Conservation (phyloP, 768 basidiomycete species). For the Tephrocybe sp. region DNA sequence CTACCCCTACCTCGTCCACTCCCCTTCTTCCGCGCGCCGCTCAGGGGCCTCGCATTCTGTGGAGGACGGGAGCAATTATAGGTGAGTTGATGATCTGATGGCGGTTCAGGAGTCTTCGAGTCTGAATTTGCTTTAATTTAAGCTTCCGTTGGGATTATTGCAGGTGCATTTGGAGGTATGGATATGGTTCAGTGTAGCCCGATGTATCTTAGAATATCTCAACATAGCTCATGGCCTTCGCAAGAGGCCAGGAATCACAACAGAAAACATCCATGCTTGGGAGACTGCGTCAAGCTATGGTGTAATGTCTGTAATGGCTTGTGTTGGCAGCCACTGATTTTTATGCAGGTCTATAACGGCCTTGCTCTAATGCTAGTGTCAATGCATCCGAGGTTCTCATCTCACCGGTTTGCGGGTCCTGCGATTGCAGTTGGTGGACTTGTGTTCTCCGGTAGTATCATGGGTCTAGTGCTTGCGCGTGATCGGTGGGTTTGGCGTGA, state of each 20-base stretch:
- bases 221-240: conserved; percentile 54
- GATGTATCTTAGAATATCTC: neutral
- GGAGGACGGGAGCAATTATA: conserved; percentile 42
- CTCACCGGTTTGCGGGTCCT: conserved; percentile 63
- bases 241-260: conserved; percentile 41
- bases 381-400: conserved; percentile 56
- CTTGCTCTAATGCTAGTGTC: conserved; percentile 62
- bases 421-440: conserved; percentile 56
- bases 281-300: conserved; percentile 60
- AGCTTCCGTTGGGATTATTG: conserved; percentile 49
- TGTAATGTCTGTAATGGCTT: conserved; percentile 33
- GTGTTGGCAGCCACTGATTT: neutral
- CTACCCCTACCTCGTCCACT: conserved; percentile 25
- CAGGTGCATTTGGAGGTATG: conserved; percentile 63
- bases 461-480: conserved; percentile 47
- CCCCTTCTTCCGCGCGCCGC: conserved; percentile 23
- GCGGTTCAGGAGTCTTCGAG: neutral
- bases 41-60: conserved; percentile 28
- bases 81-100: conserved; percentile 25
- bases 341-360: conserved; percentile 61
- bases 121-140: conserved; percentile 1
- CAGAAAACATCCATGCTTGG: conserved; percentile 58
- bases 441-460: conserved; percentile 65
- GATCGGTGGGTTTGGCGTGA: conserved; percentile 32
- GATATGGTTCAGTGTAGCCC: neutral